Percentiles rank a stretch among this genome's conserved stretches.
phyloP scores from a whole-genome alignment of 2,329 filamentous ascomycete species.

The Arthroderma sp. region DNA sequence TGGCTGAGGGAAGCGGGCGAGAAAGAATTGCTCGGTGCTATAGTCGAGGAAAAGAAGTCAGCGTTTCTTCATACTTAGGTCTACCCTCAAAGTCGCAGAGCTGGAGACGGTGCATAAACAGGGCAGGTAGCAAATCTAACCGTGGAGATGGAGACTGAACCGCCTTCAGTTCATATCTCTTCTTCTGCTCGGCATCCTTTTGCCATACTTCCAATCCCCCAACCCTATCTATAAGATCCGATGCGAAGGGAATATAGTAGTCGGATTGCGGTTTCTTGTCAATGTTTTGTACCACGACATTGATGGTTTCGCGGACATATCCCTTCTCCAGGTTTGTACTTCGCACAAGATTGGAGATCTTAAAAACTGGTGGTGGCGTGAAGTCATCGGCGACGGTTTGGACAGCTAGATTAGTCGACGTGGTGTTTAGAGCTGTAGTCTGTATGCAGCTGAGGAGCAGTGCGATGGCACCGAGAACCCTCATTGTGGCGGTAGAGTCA shows the following conservation, averaged over 20 bases:
- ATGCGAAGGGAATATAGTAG: slow-evolving; percentile 82
- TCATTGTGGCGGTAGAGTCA: slow-evolving; percentile 24
- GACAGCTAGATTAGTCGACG: slow-evolving; percentile 18
- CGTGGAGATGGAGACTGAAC: slow-evolving; percentile 39
- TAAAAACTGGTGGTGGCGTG: slow-evolving; percentile 79
- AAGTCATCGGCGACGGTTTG: slow-evolving; percentile 41
- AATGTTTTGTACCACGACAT: slow-evolving; percentile 86
- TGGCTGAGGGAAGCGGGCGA: slow-evolving; percentile 62
- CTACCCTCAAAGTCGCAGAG: not conserved
- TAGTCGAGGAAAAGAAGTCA: not conserved
- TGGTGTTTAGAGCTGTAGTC: slow-evolving; percentile 19
- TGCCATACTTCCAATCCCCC: slow-evolving; percentile 86
- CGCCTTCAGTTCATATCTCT: slow-evolving; percentile 55
- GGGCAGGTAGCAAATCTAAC: not conserved
- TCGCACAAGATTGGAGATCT: slow-evolving; percentile 83
- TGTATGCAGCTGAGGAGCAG: slow-evolving; percentile 20
- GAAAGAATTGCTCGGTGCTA: slow-evolving; percentile 69
- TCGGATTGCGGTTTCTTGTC: slow-evolving; percentile 66
- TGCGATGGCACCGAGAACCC: slow-evolving; percentile 24
- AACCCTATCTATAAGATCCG: slow-evolving; percentile 59
- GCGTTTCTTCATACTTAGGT: too few species aligned
- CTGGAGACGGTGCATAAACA: slow-evolving; percentile 12
- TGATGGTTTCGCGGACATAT: slow-evolving; percentile 79
- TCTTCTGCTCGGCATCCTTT: slow-evolving; percentile 62
- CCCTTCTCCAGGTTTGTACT: slow-evolving; percentile 86